Evolutionary conservation across 495 filamentous ascomycete species (phyloP), one percentile per base, ranked within the genome.

Genomic region (Xylaria palmicola): DNA sequence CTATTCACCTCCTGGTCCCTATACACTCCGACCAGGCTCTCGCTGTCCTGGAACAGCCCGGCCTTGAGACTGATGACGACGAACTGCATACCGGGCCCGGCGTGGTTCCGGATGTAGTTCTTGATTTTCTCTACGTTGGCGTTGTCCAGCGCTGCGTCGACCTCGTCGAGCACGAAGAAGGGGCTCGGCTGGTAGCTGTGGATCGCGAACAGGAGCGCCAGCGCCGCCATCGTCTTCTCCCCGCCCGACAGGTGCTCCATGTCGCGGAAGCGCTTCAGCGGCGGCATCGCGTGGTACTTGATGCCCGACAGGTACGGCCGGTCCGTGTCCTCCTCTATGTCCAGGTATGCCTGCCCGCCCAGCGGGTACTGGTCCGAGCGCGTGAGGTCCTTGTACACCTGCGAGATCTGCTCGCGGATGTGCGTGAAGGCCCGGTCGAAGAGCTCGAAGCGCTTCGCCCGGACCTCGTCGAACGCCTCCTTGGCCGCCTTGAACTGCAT

Each of bases 201-300:
- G 60, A 99, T 91, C 22, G 94, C 93, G 68, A 99, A 98, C 6
- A 99, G 85, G 54, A 99, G 80, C 19, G 94, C 94, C 22, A 99
- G 82, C 40, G 94, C 94, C 2, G 94, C 94, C 88, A 99, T 99
- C 13, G 95, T 97, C 83, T 98, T 98, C 78, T 99, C 94, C 55
- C 94, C 94, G 64, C 94, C 94, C 10, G 91, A 96, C 22, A 99
- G 83, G 70, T 96, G 93, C 74, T 98, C 94, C 94, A 99, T 98
- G 75, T 98, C 95, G 37, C 94, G 85, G 86, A 98, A 99, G 54
- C 94, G 92, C 78, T 99, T 99, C 58, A 96, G 85, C 7, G 94
- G 94, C 24, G 94, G 94, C 93, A 97, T 98, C 65, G 95, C 94
- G 74, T 97, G 91, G 75, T 98, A 99, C 65, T 95, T 96, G 76